Percentiles rank a stretch among this genome's conserved stretches.
These are phyloP conservation scores for Phyllachora maydis DNA, from an alignment of 2,329 filamentous ascomycete species.

Conservation along the genomic window DNA sequence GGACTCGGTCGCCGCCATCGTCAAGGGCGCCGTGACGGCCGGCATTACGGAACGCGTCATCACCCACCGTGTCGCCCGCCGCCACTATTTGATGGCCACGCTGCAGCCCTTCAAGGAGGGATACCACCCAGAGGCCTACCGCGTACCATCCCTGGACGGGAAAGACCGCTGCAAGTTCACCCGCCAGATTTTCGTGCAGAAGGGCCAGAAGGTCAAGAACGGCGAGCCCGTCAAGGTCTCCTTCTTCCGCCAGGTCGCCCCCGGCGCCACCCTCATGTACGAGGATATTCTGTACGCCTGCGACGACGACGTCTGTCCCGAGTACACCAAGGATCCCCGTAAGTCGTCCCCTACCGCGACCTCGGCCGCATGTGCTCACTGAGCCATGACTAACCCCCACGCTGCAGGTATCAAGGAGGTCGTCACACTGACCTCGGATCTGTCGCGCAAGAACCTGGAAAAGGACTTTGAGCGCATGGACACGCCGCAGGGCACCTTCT, in stretches of 20 bases:
- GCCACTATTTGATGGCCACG: constrained; percentile 98
- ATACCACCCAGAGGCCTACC: constrained; percentile 94
- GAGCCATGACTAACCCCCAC: constrained; percentile 8
- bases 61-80: constrained; percentile 87
- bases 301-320: constrained; percentile 92
- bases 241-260: constrained; percentile 94
- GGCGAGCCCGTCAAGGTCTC: constrained; percentile 97
- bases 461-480: constrained; percentile 99
- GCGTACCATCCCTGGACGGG: constrained; percentile 86
- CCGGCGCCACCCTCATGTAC: constrained; percentile 95
- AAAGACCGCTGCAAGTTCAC: constrained; percentile 99
- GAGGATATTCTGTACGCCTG: constrained; percentile 96
- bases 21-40: constrained; percentile 93
- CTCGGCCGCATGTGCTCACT: too few relatives aligned
- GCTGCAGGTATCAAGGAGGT: constrained; percentile 87
- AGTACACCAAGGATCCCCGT: constrained; percentile 99
- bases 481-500: constrained; percentile 90
- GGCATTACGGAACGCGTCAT: constrained; percentile 95
- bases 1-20: constrained; percentile 96
- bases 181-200: constrained; percentile 93
- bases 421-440: constrained; percentile 87
- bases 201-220: constrained; percentile 97
- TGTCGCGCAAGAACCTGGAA: constrained; percentile 94
- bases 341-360: constrained; percentile 24
- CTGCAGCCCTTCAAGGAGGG: constrained; percentile 98